Evolutionary conservation across 2,329 filamentous ascomycete species (phyloP), one percentile per base, ranked within the genome.

Genomic region (Ophiostoma montium): DNA sequence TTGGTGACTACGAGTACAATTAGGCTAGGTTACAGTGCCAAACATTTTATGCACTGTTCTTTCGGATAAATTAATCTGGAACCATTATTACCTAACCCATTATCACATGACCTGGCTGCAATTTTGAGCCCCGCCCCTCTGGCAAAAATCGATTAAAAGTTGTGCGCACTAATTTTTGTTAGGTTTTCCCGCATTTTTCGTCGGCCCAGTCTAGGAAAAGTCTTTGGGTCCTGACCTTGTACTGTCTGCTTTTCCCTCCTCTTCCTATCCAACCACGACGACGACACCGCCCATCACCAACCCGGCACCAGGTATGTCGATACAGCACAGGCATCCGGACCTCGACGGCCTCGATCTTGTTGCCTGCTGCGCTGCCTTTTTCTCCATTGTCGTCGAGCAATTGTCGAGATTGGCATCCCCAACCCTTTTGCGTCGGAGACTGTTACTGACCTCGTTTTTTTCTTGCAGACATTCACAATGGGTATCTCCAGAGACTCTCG

Each of bases 401-500:
- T 39, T 12, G 16, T 39, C 27, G 23, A 19, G 15, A 44, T 44
- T 15, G 27, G 7, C 21, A n/a, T n/a, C n/a, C n/a, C n/a, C n/a
- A n/a, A n/a, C n/a, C n/a, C n/a, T n/a, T n/a, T n/a, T n/a, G n/a
- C n/a, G n/a, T n/a, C n/a, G n/a, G n/a, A n/a, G n/a, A n/a, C n/a
- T n/a, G n/a, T 27, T 32, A 16, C 32, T 46, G 35, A 48, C 50
- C 6, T 23, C n/a, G 23, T 47, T 23, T 30, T 35, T 30, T 31
- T 50, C 59, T 59, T 70, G 82, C 76, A 76, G 75, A 76, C 75
- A 74, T 82, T 82, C 84, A 86, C 82, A 76, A 90, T 90, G 85
- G 86, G 92, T 98, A 96, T 98, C 78, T 95, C 90, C 75, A 86
- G 92, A 78, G 90, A 96, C 78, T 95, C 88, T 72, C 88, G 92